Evolutionary conservation across 2,329 filamentous ascomycete species (phyloP).

Genomic region (Penicillium aurantiogriseum): DNA sequence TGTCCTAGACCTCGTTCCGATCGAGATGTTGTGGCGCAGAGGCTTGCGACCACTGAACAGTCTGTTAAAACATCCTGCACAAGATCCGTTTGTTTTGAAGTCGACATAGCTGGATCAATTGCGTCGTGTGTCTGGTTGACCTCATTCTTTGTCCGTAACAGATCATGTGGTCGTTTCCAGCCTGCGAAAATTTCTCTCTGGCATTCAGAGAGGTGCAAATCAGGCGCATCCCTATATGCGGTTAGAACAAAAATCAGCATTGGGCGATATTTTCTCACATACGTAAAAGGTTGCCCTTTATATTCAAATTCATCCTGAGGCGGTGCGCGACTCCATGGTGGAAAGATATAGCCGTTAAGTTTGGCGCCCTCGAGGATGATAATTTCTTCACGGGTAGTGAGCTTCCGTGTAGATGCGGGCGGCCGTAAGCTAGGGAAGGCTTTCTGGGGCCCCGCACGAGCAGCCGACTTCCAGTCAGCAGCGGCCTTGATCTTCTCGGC

Average conservation of each 20-base stretch:
- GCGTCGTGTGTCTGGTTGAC: conserved; percentile 16
- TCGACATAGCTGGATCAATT: conserved; percentile 55
- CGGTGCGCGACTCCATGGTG: conserved; percentile 73
- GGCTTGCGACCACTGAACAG: conserved; percentile 93
- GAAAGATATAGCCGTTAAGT: conserved; percentile 79
- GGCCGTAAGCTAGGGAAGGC: conserved; percentile 40
- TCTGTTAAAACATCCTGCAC: conserved; percentile 96
- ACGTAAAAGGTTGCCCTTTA: conserved; percentile 62
- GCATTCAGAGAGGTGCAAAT: conserved; percentile 69
- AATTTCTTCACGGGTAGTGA: conserved; percentile 70
- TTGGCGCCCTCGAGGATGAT: conserved; percentile 74
- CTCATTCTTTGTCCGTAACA: conserved; percentile 50
- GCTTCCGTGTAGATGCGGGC: conserved; percentile 56
- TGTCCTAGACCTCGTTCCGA: conserved; percentile 66
- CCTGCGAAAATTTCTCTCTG: conserved; percentile 75
- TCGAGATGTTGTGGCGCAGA: conserved; percentile 76
- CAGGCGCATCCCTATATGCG: conserved; percentile 60
- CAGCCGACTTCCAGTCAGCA: conserved; percentile 31
- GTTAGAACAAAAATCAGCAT: conserved; percentile 23
- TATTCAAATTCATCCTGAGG: conserved; percentile 59
- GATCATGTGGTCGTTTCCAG: conserved; percentile 76
- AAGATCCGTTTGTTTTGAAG: conserved; percentile 66
- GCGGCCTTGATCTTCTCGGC: conserved; percentile 72
- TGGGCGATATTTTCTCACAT: conserved; percentile 34
- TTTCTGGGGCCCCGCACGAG: conserved; percentile 20